These are phyloP conservation scores for Solanum etuberosum DNA, from an alignment of 257 asterid species.

Conservation along the genomic window DNA sequence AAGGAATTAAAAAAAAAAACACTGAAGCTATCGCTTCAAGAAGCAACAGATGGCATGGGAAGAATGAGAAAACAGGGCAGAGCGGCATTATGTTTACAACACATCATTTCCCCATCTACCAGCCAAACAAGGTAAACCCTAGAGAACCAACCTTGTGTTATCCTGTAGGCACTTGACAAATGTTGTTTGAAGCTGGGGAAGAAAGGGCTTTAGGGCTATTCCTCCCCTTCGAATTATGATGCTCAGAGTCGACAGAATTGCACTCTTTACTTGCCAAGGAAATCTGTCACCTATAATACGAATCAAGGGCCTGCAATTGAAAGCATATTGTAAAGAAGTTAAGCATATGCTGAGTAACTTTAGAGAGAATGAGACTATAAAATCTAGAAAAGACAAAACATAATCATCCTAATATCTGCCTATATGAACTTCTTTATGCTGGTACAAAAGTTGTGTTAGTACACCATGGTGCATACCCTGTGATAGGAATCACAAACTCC, in stretches of 20 bases:
- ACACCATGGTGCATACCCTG: conserved; percentile 52
- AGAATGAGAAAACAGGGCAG: neutral
- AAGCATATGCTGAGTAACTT: neutral
- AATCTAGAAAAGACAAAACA: neutral
- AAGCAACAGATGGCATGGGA: neutral
- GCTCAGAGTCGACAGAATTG: conserved; percentile 84
- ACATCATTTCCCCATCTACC: neutral
- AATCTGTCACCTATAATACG: conserved; percentile 98
- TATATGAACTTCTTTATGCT: neutral
- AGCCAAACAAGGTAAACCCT: neutral
- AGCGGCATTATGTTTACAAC: neutral
- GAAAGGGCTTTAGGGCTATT: conserved; percentile 87
- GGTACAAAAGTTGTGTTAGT: neutral
- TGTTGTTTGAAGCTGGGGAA: conserved; percentile 99
- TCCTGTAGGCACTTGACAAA: conserved; percentile 95
- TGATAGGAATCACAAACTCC: conserved; percentile 91
- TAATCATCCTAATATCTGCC: neutral
- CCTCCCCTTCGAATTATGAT: conserved; percentile 92
- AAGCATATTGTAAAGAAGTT: neutral
- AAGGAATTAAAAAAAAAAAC: neutral
- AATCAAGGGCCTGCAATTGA: conserved; percentile 72
- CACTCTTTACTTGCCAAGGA: conserved; percentile 99
- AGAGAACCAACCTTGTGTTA: conserved; percentile 65
- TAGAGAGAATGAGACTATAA: neutral
- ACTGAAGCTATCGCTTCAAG: neutral